These are phyloP conservation scores for Tetrahymena thermophila DNA, from an alignment of 73 alveolate species.

Conservation along the genomic window DNA sequence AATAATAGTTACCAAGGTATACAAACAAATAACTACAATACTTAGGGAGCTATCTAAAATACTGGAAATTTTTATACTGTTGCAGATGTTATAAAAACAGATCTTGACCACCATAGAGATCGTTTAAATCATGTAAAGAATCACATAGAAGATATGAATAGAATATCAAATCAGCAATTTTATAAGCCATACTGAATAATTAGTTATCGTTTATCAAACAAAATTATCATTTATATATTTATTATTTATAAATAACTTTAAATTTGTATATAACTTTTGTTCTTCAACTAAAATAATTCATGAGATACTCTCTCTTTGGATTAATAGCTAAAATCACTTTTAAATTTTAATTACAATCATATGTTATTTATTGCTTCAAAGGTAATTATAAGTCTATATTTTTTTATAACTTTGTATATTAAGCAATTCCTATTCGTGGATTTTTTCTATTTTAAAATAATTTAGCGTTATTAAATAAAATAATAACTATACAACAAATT, in stretches of 20 bases:
- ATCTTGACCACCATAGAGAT: neutral
- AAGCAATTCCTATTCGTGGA: neutral
- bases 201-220: neutral
- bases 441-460: neutral
- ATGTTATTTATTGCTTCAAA: neutral
- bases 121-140: neutral
- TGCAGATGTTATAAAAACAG: neutral
- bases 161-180: neutral
- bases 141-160: neutral
- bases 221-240: too few relatives aligned
- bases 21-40: neutral
- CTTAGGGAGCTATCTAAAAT: neutral
- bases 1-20: neutral
- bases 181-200: neutral
- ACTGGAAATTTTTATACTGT: neutral
- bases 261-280: too few relatives aligned
- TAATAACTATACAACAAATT: too few relatives aligned
- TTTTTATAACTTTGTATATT: neutral
- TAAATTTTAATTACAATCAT: too few relatives aligned
- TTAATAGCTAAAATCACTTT: neutral
- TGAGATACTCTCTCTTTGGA: too few relatives aligned
- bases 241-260: too few relatives aligned
- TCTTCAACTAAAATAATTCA: too few relatives aligned
- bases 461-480: neutral
- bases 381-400: neutral